Evolutionary conservation across 1,139 yeast species (phyloP).

Genomic region (Sugiyamaella castrensis): DNA sequence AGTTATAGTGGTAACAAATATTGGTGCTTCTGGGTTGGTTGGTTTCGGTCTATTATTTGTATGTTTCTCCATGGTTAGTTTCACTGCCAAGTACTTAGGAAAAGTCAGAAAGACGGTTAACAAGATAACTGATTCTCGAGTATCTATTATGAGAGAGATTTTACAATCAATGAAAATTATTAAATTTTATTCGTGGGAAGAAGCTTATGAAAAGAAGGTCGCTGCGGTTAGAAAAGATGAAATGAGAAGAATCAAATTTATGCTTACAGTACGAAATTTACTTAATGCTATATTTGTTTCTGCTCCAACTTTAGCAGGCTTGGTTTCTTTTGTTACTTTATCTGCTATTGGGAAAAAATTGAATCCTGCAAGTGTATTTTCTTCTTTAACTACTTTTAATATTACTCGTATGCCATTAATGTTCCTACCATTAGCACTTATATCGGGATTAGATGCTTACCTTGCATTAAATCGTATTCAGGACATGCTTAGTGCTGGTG

Average conservation of each 20-base stretch:
- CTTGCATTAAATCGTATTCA: constrained; percentile 62
- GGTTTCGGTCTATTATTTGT: constrained; percentile 52
- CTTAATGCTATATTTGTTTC: constrained; percentile 62
- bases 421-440: constrained; percentile 63
- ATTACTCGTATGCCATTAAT: constrained; percentile 67
- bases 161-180: constrained; percentile 63
- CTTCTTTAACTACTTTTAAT: constrained; percentile 75
- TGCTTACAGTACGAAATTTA: constrained; percentile 44
- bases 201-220: constrained; percentile 51
- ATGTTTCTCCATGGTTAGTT: constrained; percentile 31
- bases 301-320: constrained; percentile 64
- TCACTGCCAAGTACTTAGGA: constrained; percentile 42
- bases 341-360: constrained; percentile 53
- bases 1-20: constrained; percentile 61
- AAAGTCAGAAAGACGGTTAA: constrained; percentile 45
- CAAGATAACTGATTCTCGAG: constrained; percentile 55
- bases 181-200: constrained; percentile 76
- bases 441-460: constrained; percentile 64
- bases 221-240: constrained; percentile 49
- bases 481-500: constrained; percentile 48
- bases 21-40: constrained; percentile 70
- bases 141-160: constrained; percentile 60
- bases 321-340: constrained; percentile 69
- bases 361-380: constrained; percentile 69
- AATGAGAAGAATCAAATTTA: constrained; percentile 31